phyloP scores from a whole-genome alignment of 768 basidiomycete species.

The Clitopilus passeckerianus region DNA sequence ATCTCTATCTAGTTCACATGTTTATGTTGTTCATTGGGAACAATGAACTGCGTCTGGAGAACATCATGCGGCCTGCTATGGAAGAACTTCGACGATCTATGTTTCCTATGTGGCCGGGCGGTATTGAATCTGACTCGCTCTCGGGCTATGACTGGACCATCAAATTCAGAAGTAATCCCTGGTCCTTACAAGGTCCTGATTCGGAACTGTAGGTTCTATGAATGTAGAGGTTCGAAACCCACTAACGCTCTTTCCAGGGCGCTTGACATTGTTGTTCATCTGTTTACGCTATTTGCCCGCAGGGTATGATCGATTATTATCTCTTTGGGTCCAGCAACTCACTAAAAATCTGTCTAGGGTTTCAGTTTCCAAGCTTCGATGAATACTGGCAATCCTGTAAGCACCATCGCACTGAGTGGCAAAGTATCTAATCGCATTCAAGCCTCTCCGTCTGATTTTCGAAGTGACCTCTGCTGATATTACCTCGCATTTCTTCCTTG shows the following conservation, averaged over 20 bases:
- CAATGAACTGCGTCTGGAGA: slow-evolving; percentile 59
- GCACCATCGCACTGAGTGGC: not conserved
- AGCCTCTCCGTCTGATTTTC: slow-evolving; percentile 66
- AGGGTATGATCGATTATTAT: slow-evolving; percentile 35
- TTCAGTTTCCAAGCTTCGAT: slow-evolving; percentile 66
- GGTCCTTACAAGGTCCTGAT: slow-evolving; percentile 55
- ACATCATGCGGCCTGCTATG: slow-evolving; percentile 42
- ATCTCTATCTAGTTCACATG: slow-evolving; percentile 53
- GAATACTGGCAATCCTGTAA: slow-evolving; percentile 50
- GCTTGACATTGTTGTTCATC: slow-evolving; percentile 55
- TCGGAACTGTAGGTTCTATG: slow-evolving; percentile 39
- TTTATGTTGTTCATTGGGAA: slow-evolving; percentile 65
- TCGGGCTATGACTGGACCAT: slow-evolving; percentile 50
- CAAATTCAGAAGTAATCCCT: slow-evolving; percentile 63
- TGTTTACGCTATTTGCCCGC: slow-evolving; percentile 57
- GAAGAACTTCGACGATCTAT: slow-evolving; percentile 55
- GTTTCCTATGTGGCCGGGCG: slow-evolving; percentile 65
- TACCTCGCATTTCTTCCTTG: slow-evolving; percentile 57
- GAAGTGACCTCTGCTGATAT: slow-evolving; percentile 43
- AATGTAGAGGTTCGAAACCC: too few relatives aligned
- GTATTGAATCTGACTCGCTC: slow-evolving; percentile 43
- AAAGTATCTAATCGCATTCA: not conserved
- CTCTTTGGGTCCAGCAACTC: not conserved
- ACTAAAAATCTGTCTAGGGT: slow-evolving; percentile 39
- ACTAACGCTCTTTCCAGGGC: slow-evolving; percentile 25